These are phyloP conservation scores for Lonicera japonica DNA, from an alignment of 129 eudicot genomes.

Conservation along the genomic window DNA sequence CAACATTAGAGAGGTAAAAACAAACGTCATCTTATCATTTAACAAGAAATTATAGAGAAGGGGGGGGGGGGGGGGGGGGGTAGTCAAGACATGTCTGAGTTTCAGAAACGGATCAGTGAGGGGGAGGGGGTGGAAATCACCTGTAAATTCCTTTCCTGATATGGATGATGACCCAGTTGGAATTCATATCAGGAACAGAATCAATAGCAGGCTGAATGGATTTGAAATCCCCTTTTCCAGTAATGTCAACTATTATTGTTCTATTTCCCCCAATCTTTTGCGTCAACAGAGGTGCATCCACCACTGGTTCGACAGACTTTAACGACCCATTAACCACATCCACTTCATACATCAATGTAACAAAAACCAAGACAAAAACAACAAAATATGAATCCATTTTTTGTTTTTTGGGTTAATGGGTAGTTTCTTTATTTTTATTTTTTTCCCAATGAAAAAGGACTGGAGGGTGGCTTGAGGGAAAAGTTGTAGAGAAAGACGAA, in stretches of 20 bases:
- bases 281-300: constrained; percentile 42
- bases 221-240: constrained; percentile 52
- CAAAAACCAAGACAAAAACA: constrained; percentile 10
- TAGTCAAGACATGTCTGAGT: too few relatives aligned
- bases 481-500: background rate
- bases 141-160: constrained; percentile 66
- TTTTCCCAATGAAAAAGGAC: background rate
- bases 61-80: too few relatives aligned
- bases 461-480: background rate
- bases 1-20: too few relatives aligned
- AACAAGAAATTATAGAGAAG: too few relatives aligned
- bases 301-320: constrained; percentile 12
- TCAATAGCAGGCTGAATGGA: constrained; percentile 74
- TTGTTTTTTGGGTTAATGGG: too few relatives aligned
- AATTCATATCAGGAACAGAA: constrained; percentile 58
- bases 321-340: constrained; percentile 25
- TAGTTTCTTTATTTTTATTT: background rate
- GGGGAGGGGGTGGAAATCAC: constrained; percentile 13
- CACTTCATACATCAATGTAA: constrained; percentile 11
- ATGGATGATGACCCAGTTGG: constrained; percentile 61
- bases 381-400: constrained; percentile 5
- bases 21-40: too few relatives aligned
- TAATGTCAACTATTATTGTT: constrained; percentile 39
- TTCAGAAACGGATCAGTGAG: too few relatives aligned
- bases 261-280: constrained; percentile 26